Evolutionary conservation across 164 flowering plant species (phyloP).

Genomic region (Akebia trifoliata): DNA sequence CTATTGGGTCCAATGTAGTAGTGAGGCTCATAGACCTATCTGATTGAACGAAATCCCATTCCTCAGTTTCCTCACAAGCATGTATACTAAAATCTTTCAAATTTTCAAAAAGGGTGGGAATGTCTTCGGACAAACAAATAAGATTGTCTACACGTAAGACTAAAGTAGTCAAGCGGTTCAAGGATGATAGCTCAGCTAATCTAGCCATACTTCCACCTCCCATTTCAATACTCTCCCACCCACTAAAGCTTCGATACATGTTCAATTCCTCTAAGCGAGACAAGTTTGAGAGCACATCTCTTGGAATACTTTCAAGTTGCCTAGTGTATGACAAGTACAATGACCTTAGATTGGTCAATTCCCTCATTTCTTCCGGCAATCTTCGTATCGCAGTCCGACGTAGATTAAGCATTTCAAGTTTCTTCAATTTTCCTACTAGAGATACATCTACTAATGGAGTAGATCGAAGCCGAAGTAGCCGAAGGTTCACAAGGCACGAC

Average conservation of each 20-base stretch:
- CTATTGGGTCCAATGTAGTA: no score
- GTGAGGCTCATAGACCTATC: no score
- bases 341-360: constrained; percentile 1
- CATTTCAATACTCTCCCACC: neutral
- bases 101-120: no score
- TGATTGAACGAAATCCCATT: no score
- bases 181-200: neutral
- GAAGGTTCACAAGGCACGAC: neutral
- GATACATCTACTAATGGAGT: neutral
- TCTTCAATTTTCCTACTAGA: constrained; percentile 1
- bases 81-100: no score
- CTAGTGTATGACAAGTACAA: neutral
- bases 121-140: no score
- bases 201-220: neutral
- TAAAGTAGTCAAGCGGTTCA: neutral
- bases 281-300: neutral
- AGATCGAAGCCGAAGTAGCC: neutral
- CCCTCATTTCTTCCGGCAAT: neutral
- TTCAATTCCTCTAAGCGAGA: constrained; percentile 6
- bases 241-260: neutral
- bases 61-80: no score
- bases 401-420: constrained; percentile 4
- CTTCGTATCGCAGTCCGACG: neutral
- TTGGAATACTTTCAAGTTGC: neutral
- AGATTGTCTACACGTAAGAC: neutral